Base-by-base conservation (phyloP, 2,329 filamentous ascomycete species). In the Epichloe gansuensis region DNA sequence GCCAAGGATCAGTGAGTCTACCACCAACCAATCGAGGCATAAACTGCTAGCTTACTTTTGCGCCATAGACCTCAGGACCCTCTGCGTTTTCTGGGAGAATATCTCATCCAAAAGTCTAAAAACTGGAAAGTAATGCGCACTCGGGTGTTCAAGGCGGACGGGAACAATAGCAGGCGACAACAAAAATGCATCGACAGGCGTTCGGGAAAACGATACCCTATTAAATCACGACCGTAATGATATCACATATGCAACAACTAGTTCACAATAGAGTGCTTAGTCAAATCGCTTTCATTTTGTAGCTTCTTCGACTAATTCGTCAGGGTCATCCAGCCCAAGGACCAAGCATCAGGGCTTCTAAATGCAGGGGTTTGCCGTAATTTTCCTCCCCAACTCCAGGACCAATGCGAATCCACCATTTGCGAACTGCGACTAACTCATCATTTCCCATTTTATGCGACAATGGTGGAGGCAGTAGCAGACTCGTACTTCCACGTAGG, bases 401-500 rank as follows among this genome's bases (percentile, higher is more conserved):
- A 68, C 65, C 65, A 65, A 51, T 65, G 62, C 62, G 65, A 66
- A 63, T 62, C 63, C 63, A 60, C 59, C 57, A 58, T 50, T 56
- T 55, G 51, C 53, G 49, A 51, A 54, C 44, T 48, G 47, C 34
- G 35, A 42, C 51, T 45, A 28, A 41, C 9, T 48, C 37, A 46
- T 51, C 35, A n/a, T 51, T 28, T 48, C 25, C 38, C 52, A 37
- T 44, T 74, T 85, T 91, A 95, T 75, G 90, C 83, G 73, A 95
- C 90, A 67, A 95, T 79, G 71, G 90, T 95, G 82, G 81, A 88
- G 76, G 91, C 91, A 65, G 91, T 97, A 72, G 91, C 89, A 74
- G 82, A 88, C 87, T 97, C 91, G 83, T 97, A 97, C 80, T 88
- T 91, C 91, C 91, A 97, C 78, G 88, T 97, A 65, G 91, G 91